phyloP scores from a whole-genome alignment of 805 yeast species.

The Yarrowia deformans region DNA sequence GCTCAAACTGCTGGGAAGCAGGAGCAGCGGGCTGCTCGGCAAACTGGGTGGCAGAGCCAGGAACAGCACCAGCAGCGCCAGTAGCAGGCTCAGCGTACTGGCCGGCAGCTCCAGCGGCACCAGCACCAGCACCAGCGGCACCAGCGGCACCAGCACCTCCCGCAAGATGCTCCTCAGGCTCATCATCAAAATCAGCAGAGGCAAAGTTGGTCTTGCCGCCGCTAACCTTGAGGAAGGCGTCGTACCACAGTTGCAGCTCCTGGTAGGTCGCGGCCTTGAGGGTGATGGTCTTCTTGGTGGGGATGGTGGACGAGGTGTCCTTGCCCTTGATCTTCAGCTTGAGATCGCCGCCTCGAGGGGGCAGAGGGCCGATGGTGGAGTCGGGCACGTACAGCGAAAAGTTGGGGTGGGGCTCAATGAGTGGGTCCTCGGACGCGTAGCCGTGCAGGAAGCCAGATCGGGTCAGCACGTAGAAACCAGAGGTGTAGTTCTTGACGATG shows the following conservation, averaged over 20 bases:
- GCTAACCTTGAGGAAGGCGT: constrained; percentile 45
- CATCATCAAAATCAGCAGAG: constrained; percentile 18
- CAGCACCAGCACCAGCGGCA: constrained; percentile 40
- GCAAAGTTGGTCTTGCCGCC: constrained; percentile 41
- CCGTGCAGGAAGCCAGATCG: constrained; percentile 57
- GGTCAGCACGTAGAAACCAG: constrained; percentile 58
- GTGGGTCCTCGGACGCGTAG: constrained; percentile 55
- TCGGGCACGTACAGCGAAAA: constrained; percentile 59
- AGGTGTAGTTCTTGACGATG: constrained; percentile 54
- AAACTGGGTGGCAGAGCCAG: background rate
- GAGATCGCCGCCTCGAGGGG: constrained; percentile 51
- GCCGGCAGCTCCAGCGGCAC: background rate
- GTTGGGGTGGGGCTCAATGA: constrained; percentile 57
- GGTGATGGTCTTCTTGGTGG: constrained; percentile 51
- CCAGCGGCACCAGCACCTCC: constrained; percentile 37
- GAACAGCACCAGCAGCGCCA: background rate
- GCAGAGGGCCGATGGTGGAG: constrained; percentile 52
- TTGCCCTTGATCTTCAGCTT: constrained; percentile 57
- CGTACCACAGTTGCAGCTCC: constrained; percentile 59
- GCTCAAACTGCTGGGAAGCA: background rate
- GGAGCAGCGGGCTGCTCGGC: background rate
- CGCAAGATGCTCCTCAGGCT: constrained; percentile 2
- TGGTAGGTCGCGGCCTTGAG: constrained; percentile 57
- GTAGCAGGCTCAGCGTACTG: background rate
- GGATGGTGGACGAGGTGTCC: constrained; percentile 50